Conservation (phyloP, 2,329 filamentous ascomycete species). For the Onygena corvina region DNA sequence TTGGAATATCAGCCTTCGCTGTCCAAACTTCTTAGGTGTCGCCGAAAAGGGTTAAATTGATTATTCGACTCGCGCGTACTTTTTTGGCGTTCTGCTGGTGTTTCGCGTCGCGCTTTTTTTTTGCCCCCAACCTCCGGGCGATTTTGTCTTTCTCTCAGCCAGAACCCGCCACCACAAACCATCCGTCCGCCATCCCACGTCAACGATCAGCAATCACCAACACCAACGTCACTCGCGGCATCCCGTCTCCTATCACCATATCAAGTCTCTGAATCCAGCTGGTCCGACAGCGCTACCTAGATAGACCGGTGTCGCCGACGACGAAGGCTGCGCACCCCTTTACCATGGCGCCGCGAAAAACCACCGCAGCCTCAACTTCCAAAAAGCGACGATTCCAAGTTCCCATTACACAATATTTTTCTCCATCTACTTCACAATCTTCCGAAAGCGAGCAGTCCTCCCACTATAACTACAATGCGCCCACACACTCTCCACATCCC, state of each 20-base stretch:
- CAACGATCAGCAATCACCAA: neutral
- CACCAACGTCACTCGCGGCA: neutral
- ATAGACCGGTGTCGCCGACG: too few relatives aligned
- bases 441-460: constrained; percentile 19
- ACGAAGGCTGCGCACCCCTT: too few relatives aligned
- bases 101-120: constrained; percentile 2
- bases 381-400: constrained; percentile 37
- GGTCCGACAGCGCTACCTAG: neutral
- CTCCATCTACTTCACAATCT: constrained; percentile 16
- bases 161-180: neutral
- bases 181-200: neutral
- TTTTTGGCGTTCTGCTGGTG: neutral
- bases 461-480: constrained; percentile 31
- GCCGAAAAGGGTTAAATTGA: constrained; percentile 1
- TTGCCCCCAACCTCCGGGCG: constrained; percentile 1
- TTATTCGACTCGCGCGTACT: neutral
- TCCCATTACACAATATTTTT: constrained; percentile 33
- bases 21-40: neutral
- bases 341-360: neutral
- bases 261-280: neutral
- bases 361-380: constrained; percentile 16
- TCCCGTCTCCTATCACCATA: neutral
- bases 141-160: neutral
- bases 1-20: neutral
- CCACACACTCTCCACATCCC: constrained; percentile 35